phyloP scores from a whole-genome alignment of 768 basidiomycete genomes.

The Collybia sordida region DNA sequence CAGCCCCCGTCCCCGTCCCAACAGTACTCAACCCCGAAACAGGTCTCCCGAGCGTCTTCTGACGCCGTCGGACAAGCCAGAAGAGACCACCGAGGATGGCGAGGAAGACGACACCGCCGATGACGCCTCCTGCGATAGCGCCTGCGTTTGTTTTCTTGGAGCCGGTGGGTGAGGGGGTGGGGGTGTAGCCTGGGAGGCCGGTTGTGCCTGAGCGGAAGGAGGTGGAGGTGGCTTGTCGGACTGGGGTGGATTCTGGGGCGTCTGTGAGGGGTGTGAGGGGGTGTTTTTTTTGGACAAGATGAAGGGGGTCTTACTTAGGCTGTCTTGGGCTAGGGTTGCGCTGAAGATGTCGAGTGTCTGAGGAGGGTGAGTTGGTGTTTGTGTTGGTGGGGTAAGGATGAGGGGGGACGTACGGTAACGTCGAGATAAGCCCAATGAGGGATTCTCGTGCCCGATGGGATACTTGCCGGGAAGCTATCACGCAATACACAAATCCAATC shows the following conservation, averaged over 20 bases:
- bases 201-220: too few relatives aligned
- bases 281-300: too few relatives aligned
- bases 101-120: slow-evolving; percentile 21
- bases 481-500: too few relatives aligned
- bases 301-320: too few relatives aligned
- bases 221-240: too few relatives aligned
- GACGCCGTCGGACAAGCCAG: slow-evolving; percentile 15
- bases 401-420: background rate
- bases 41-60: background rate
- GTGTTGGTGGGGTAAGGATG: too few relatives aligned
- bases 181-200: too few relatives aligned
- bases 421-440: slow-evolving; percentile 2
- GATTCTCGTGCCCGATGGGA: background rate
- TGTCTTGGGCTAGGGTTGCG: too few relatives aligned
- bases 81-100: slow-evolving; percentile 14
- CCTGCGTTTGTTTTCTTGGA: slow-evolving; percentile 17
- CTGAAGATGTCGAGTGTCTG: too few relatives aligned
- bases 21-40: background rate
- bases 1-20: background rate
- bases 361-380: too few relatives aligned
- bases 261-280: too few relatives aligned
- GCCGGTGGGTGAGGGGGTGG: background rate
- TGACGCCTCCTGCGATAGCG: slow-evolving; percentile 24
- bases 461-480: background rate
- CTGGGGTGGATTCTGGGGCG: too few relatives aligned